Evolutionary conservation across 306 rosid species (phyloP).

Genomic region (Glycine tomentella): DNA sequence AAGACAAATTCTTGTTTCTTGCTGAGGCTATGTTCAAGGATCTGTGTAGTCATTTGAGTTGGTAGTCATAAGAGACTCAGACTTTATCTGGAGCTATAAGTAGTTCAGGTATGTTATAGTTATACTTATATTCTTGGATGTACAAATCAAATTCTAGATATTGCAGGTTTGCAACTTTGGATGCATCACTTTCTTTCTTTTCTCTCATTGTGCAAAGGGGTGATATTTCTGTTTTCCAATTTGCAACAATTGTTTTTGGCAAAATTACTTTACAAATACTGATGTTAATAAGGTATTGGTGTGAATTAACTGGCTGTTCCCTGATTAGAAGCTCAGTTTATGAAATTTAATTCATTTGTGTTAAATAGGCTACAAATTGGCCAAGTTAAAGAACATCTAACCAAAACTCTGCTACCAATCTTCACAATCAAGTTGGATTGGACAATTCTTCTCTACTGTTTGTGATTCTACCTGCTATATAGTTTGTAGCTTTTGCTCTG

Average conservation of each 20-base stretch:
- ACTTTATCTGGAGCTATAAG: conserved; percentile 49
- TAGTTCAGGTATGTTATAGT: conserved; percentile 59
- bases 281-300: conserved; percentile 19
- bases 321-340: conserved; percentile 1
- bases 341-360: neutral
- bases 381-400: neutral
- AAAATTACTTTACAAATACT: conserved; percentile 17
- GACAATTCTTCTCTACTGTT: conserved; percentile 28
- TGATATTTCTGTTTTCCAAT: conserved; percentile 24
- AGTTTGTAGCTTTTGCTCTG: conserved; percentile 1
- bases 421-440: neutral
- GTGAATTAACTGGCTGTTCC: conserved; percentile 23
- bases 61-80: no score
- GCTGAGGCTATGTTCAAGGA: no score
- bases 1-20: conserved; percentile 40
- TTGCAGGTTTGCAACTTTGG: conserved; percentile 37
- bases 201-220: conserved; percentile 9
- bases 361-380: conserved; percentile 13
- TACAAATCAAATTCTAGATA: conserved; percentile 38
- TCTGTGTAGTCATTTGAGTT: no score
- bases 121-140: conserved; percentile 14
- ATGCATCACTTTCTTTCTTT: neutral
- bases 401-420: neutral
- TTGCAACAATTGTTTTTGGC: conserved; percentile 25
- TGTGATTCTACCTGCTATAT: neutral